Base-by-base conservation (phyloP, 352 stramenopile genomes). In the Aphanomyces euteiches region DNA sequence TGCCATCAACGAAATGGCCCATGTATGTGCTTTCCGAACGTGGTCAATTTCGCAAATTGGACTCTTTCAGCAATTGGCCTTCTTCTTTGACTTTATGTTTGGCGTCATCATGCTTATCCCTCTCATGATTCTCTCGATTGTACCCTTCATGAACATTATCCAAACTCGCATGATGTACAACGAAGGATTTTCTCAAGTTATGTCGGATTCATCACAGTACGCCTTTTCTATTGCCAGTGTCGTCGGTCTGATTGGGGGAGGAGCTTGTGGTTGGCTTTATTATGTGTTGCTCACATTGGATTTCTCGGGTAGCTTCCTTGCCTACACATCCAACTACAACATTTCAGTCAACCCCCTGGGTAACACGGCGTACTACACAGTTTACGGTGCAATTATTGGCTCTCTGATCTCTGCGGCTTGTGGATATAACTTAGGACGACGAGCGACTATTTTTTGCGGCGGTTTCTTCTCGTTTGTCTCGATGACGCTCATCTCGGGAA, bases 151-250 rank as follows among this genome's bases (percentile, higher is more conserved):
- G 57, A 90, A 90, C 67, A 64, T 92, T 34, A 90, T 92, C 60
- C 84, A 92, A 74, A 90, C 84, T 57, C 82, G 84, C 68, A 92
- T 92, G 84, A 92, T 92, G 84, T 92, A 92, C 78, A 92, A 92
- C 73, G 77, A 92, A 78, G 84, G 84, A 3, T 92, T 92, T 70
- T 90, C 82, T 1, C 84, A 89, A 72, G 83, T 90, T 67, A 85
- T 92, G 76, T 92, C 84, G 5, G 84, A 80, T 13, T 90, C 84
- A 4, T 90, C 81, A 40, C 84, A 92, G 72, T 92, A 92, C 70
- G 82, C 84, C 5, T 87, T 92, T 56, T 90, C 83, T 10, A 73
- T 92, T 37, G 82, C 83, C 2, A 75, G 80, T 7, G 84, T 90
- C 40, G 85, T 90, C 75, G 84, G 84, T 0, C 71, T 92, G 41